phyloP scores from a whole-genome alignment of 2,329 filamentous ascomycete species.

The Trichoderma polysporum region DNA sequence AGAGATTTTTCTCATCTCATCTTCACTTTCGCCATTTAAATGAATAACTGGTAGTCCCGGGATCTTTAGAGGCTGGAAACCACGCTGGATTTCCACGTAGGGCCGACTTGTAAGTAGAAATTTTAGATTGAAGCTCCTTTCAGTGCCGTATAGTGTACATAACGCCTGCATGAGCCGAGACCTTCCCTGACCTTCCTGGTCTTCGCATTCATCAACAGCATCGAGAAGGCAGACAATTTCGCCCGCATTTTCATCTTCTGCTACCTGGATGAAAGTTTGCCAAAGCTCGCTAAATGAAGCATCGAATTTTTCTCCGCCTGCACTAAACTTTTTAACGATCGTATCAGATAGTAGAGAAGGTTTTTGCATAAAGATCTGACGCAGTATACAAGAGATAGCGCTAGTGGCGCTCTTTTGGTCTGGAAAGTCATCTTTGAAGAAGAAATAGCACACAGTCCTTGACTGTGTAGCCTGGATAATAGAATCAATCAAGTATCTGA shows the following conservation, averaged over 20 bases:
- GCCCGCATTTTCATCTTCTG: slow-evolving; percentile 17
- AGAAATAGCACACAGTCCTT: slow-evolving; percentile 41
- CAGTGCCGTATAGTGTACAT: slow-evolving; percentile 27
- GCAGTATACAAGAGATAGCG: slow-evolving; percentile 39
- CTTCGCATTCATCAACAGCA: slow-evolving; percentile 42
- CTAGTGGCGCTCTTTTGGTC: slow-evolving; percentile 33
- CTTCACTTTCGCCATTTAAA: slow-evolving; percentile 24
- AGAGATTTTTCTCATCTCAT: slow-evolving; percentile 22
- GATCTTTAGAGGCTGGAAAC: slow-evolving; percentile 22
- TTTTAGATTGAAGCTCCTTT: slow-evolving; percentile 30
- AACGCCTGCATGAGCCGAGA: slow-evolving; percentile 29
- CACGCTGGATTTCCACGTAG: slow-evolving; percentile 28
- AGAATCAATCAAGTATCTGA: slow-evolving; percentile 37
- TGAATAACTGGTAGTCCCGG: slow-evolving; percentile 23
- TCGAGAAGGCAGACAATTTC: slow-evolving; percentile 40
- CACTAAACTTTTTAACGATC: slow-evolving; percentile 26
- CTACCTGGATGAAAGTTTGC: slow-evolving; percentile 28
- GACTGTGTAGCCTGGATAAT: slow-evolving; percentile 25
- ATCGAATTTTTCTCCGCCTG: slow-evolving; percentile 22
- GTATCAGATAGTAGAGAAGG: slow-evolving; percentile 26
- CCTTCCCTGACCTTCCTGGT: slow-evolving; percentile 15
- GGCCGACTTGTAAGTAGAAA: slow-evolving; percentile 38
- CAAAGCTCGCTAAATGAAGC: slow-evolving; percentile 34
- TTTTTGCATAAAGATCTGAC: slow-evolving; percentile 38
- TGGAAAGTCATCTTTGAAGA: slow-evolving; percentile 44